A percentile compares a stretch with the other conserved stretches of the same genome.
Evolutionary conservation across 2,329 filamentous ascomycete genomes (phyloP).

Genomic region (Lecanosticta acicola): DNA sequence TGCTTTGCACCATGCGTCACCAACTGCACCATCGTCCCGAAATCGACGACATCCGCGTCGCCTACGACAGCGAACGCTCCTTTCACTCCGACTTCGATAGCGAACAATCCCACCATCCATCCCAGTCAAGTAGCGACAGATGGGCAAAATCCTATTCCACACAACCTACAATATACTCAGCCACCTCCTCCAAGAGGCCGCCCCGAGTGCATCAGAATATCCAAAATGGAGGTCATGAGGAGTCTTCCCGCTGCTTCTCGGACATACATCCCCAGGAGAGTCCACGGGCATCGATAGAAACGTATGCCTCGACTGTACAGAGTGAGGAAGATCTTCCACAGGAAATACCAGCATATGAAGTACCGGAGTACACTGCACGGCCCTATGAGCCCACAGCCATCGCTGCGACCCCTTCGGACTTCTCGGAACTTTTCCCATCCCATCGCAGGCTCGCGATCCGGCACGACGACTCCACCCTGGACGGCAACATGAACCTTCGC

Average conservation of each 20-base stretch:
- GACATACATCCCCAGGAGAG: slow-evolving; percentile 30
- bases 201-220: slow-evolving; percentile 25
- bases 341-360: slow-evolving; percentile 47
- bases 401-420: slow-evolving; percentile 74
- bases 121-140: slow-evolving; percentile 17
- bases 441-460: slow-evolving; percentile 72
- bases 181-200: slow-evolving; percentile 19
- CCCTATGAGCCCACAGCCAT: slow-evolving; percentile 48
- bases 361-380: slow-evolving; percentile 58
- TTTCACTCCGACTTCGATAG: slow-evolving; percentile 22
- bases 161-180: slow-evolving; percentile 25
- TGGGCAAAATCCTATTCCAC: slow-evolving; percentile 29
- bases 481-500: slow-evolving; percentile 95
- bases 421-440: slow-evolving; percentile 81
- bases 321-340: slow-evolving; percentile 54
- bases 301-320: slow-evolving; percentile 68
- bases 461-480: slow-evolving; percentile 82
- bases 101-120: slow-evolving; percentile 17
- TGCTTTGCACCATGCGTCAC: slow-evolving; percentile 13
- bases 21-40: slow-evolving; percentile 28
- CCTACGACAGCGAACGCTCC: slow-evolving; percentile 24
- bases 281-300: slow-evolving; percentile 62
- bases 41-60: slow-evolving; percentile 27
- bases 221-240: slow-evolving; percentile 19
- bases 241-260: slow-evolving; percentile 19